Percentiles rank a stretch among this genome's conserved stretches.
Conservation (phyloP, 768 basidiomycete genomes). For the Termitomyces sp. region DNA sequence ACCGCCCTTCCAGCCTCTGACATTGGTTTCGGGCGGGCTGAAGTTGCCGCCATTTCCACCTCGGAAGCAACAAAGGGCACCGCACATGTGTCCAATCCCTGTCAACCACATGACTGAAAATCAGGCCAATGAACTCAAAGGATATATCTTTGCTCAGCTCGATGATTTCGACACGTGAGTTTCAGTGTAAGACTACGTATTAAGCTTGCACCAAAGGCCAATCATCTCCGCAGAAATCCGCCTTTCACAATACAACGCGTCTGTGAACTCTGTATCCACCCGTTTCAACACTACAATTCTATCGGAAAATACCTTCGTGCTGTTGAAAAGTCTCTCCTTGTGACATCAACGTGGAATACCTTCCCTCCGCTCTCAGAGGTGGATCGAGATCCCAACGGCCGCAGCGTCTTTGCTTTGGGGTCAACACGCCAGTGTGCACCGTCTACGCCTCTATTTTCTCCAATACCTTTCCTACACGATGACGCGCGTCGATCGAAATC, state of each 20-base stretch:
- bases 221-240: conserved; percentile 32
- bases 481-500: conserved; percentile 78
- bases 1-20: conserved; percentile 34
- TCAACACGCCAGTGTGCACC: conserved; percentile 51
- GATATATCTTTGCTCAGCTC: conserved; percentile 53
- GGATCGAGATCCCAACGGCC: conserved; percentile 29
- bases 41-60: conserved; percentile 72
- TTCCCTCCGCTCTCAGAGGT: conserved; percentile 51
- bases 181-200: background rate
- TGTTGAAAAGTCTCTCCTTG: conserved; percentile 73
- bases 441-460: conserved; percentile 79
- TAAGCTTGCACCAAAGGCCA: conserved; percentile 2
- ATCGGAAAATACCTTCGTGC: conserved; percentile 88
- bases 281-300: conserved; percentile 65
- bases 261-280: conserved; percentile 72
- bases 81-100: conserved; percentile 47
- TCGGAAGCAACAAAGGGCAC: conserved; percentile 38
- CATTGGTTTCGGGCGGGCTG: conserved; percentile 50
- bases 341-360: conserved; percentile 73
- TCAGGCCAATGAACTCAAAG: conserved; percentile 54
- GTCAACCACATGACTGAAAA: conserved; percentile 54
- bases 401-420: conserved; percentile 37
- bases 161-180: conserved; percentile 73
- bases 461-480: conserved; percentile 82
- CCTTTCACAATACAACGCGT: conserved; percentile 91